These are phyloP conservation scores for Collybia mongolica DNA, from an alignment of 768 basidiomycete species.

Conservation along the genomic window DNA sequence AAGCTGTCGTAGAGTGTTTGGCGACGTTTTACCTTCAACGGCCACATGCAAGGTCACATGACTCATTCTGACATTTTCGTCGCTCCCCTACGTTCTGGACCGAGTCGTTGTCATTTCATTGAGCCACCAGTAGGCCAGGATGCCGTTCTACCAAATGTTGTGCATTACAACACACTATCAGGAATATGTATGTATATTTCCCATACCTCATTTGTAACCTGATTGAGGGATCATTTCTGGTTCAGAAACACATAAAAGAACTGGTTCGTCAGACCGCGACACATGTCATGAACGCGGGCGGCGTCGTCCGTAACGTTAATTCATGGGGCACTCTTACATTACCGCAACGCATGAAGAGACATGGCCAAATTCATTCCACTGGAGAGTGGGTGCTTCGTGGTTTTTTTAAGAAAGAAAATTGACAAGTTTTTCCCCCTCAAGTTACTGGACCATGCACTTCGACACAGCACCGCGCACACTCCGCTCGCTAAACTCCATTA, in stretches of 20 bases:
- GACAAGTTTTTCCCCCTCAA: slow-evolving; percentile 22
- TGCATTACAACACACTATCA: slow-evolving; percentile 77
- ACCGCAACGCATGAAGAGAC: slow-evolving; percentile 71
- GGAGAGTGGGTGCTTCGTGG: slow-evolving; percentile 70
- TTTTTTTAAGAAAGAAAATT: background rate
- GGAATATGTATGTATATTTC: slow-evolving; percentile 57
- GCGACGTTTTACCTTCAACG: too few relatives aligned
- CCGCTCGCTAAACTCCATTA: slow-evolving; percentile 57
- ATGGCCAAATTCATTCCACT: slow-evolving; percentile 49
- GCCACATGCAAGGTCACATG: too few relatives aligned
- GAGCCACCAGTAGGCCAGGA: slow-evolving; percentile 25
- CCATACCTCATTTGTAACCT: background rate
- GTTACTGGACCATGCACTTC: slow-evolving; percentile 91
- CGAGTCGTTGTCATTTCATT: too few relatives aligned
- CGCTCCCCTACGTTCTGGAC: too few relatives aligned
- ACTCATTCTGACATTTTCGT: too few relatives aligned
- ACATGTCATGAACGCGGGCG: slow-evolving; percentile 72
- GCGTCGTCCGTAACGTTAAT: slow-evolving; percentile 78
- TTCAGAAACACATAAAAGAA: slow-evolving; percentile 70
- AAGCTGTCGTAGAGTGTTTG: too few relatives aligned
- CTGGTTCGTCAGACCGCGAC: slow-evolving; percentile 70
- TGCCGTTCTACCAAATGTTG: slow-evolving; percentile 89
- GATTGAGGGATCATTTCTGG: background rate
- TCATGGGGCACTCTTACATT: slow-evolving; percentile 74
- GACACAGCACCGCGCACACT: slow-evolving; percentile 79